Evolutionary conservation across 148 eudicot genomes (phyloP).

Genomic region (Beta vulgaris): DNA sequence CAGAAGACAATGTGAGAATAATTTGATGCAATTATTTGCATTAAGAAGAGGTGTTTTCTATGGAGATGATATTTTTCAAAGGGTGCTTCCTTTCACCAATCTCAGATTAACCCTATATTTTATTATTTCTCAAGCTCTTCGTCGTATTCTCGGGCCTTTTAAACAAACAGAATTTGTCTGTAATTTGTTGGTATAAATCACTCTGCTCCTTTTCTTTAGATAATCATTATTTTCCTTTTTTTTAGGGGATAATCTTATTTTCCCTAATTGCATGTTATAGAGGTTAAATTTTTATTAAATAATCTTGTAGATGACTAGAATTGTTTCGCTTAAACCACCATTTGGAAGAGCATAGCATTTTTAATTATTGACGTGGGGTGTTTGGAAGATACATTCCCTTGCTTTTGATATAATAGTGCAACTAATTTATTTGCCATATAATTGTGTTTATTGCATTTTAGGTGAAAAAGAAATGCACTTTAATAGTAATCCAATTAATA

Average conservation of each 20-base stretch:
- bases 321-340: too few species aligned
- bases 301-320: too few species aligned
- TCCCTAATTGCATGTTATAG: not conserved
- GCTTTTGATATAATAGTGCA: too few species aligned
- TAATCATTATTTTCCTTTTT: not conserved
- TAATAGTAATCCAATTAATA: too few species aligned
- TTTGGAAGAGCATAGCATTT: too few species aligned
- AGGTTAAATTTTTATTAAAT: not conserved
- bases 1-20: not conserved
- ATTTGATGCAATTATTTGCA: conserved; percentile 15
- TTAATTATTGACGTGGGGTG: too few species aligned
- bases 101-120: conserved; percentile 14
- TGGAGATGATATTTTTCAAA: conserved; percentile 11
- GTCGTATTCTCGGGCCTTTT: conserved; percentile 19
- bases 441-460: too few species aligned
- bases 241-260: too few species aligned
- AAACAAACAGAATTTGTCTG: conserved; percentile 21
- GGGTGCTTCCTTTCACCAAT: conserved; percentile 19
- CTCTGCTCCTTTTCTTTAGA: not conserved
- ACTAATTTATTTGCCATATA: too few species aligned
- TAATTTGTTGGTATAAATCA: conserved; percentile 18
- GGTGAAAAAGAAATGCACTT: too few species aligned
- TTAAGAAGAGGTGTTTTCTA: conserved; percentile 14
- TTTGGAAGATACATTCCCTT: too few species aligned
- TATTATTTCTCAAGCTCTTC: conserved; percentile 11